Conservation (phyloP, 2,329 filamentous ascomycete genomes). For the Cryphonectria nitschkei region DNA sequence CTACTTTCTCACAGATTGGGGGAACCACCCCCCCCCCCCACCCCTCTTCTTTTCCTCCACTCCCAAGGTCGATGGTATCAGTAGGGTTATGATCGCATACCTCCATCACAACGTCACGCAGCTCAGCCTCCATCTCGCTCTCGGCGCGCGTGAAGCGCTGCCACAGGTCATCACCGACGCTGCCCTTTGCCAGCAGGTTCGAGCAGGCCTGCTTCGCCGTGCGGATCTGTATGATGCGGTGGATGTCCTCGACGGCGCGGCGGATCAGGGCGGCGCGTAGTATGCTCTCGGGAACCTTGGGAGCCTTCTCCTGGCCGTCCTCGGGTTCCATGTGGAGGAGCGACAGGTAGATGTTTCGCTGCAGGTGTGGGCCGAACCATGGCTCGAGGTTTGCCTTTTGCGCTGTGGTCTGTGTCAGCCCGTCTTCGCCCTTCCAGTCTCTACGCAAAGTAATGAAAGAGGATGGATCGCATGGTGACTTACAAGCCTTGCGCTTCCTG, state of each 20-base stretch:
- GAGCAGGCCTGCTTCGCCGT: slow-evolving; percentile 87
- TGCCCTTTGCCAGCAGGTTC: slow-evolving; percentile 82
- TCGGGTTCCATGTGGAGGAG: slow-evolving; percentile 78
- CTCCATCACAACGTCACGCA: slow-evolving; percentile 92
- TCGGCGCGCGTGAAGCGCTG: slow-evolving; percentile 89
- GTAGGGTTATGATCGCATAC: slow-evolving; percentile 49
- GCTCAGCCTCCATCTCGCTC: slow-evolving; percentile 96
- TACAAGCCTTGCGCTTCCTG: slow-evolving; percentile 86
- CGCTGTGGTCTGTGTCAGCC: slow-evolving; percentile 47
- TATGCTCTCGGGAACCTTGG: slow-evolving; percentile 78
- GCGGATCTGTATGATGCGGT: slow-evolving; percentile 85
- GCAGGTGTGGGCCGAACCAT: slow-evolving; percentile 90
- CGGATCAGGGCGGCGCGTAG: slow-evolving; percentile 86
- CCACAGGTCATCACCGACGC: slow-evolving; percentile 94
- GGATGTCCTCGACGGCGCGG: slow-evolving; percentile 90
- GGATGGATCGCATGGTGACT: slow-evolving; percentile 37
- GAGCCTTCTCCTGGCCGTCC: slow-evolving; percentile 66
- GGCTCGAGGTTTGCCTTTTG: slow-evolving; percentile 85
- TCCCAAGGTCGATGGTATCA: neutral
- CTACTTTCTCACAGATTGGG: no score
- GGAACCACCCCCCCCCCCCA: no score
- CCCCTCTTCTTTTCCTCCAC: no score
- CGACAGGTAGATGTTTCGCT: slow-evolving; percentile 93
- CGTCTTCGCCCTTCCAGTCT: neutral
- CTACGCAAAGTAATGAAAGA: neutral